These are phyloP conservation scores for Flaveria brownii DNA, from an alignment of 129 eudicot genomes.

Conservation along the genomic window DNA sequence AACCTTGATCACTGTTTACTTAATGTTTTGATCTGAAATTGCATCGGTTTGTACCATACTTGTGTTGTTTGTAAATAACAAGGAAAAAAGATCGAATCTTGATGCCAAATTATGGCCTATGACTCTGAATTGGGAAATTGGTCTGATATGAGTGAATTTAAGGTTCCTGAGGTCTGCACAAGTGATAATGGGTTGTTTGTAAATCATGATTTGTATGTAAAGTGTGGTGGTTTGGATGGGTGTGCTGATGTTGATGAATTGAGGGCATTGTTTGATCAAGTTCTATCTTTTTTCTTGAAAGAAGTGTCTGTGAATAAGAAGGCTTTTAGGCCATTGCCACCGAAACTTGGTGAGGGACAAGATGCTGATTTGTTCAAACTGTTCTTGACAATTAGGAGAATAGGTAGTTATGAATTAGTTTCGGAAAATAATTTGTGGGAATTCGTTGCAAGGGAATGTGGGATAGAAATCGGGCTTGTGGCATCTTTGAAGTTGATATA, in stretches of 20 bases:
- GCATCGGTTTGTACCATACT: conserved; percentile 16
- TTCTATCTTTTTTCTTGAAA: conserved; percentile 52
- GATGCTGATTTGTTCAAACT: conserved; percentile 70
- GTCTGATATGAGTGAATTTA: conserved; percentile 31
- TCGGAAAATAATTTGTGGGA: conserved; percentile 66
- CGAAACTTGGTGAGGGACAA: conserved; percentile 62
- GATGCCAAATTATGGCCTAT: conserved; percentile 56
- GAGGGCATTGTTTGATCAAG: conserved; percentile 69
- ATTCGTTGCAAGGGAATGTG: conserved; percentile 67
- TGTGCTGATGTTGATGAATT: conserved; percentile 43
- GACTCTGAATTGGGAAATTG: conserved; percentile 46
- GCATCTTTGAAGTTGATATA: conserved; percentile 64
- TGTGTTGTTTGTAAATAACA: conserved; percentile 26
- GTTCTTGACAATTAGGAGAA: conserved; percentile 60
- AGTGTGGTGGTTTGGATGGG: conserved; percentile 38
- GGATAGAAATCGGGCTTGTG: conserved; percentile 35
- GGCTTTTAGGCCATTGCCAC: conserved; percentile 61
- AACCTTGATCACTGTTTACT: conserved; percentile 22
- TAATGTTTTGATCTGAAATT: conserved; percentile 18
- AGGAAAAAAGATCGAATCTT: conserved; percentile 27
- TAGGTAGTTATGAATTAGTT: conserved; percentile 69
- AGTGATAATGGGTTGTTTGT: conserved; percentile 30
- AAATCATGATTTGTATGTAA: conserved; percentile 34
- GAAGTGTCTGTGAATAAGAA: conserved; percentile 47
- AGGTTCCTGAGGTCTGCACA: conserved; percentile 34